Conservation (phyloP, 768 basidiomycete genomes). For the Trametes gibbosa region DNA sequence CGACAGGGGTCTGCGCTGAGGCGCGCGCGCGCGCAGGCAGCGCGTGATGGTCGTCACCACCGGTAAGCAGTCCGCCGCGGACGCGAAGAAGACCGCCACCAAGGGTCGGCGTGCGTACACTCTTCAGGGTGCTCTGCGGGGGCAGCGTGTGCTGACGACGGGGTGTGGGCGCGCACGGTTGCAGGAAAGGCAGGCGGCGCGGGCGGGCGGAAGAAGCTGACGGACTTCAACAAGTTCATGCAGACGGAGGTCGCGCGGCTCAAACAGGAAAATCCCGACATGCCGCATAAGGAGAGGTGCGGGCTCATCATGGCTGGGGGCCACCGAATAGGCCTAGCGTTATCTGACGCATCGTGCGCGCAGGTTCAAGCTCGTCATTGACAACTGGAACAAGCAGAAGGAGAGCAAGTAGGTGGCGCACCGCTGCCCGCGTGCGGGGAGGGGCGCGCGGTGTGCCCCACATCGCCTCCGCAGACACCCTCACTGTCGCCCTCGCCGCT, state of each 20-base stretch:
- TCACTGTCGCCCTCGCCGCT: not conserved
- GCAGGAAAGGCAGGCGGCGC: constrained; percentile 52
- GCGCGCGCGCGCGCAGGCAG: constrained; percentile 12
- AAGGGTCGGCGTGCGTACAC: constrained; percentile 23
- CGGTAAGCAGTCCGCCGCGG: constrained; percentile 15
- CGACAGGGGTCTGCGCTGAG: constrained; percentile 3
- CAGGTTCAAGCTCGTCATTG: constrained; percentile 61
- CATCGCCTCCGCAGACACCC: not conserved
- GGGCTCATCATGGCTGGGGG: constrained; percentile 16
- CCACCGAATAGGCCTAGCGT: constrained; percentile 36
- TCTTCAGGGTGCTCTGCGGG: not conserved
- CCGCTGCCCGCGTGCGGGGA: not conserved
- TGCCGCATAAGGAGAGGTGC: constrained; percentile 73
- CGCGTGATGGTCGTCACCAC: constrained; percentile 21
- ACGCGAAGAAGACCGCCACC: constrained; percentile 20
- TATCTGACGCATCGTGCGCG: not conserved
- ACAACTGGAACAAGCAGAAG: constrained; percentile 76
- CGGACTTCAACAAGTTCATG: constrained; percentile 79
- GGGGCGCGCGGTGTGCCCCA: not conserved
- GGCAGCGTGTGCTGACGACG: constrained; percentile 11
- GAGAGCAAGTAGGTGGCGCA: constrained; percentile 41
- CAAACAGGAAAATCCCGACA: constrained; percentile 71
- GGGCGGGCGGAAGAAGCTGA: constrained; percentile 58
- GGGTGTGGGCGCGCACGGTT: constrained; percentile 5
- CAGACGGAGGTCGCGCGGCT: constrained; percentile 76